Evolutionary conservation across 140 eudicot species (phyloP).

Genomic region (Bidens hawaiensis): DNA sequence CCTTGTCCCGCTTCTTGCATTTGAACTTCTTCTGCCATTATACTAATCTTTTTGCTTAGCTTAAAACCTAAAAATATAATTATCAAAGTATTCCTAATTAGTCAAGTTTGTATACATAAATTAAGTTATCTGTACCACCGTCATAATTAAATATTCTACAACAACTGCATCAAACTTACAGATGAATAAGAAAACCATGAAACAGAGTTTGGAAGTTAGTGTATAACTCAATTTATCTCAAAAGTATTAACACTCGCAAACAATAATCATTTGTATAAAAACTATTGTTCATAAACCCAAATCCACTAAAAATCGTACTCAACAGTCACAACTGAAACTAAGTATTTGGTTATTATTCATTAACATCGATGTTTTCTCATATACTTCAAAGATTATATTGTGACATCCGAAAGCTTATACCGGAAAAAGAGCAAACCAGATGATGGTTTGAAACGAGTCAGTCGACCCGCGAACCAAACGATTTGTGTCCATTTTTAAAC

Average conservation of each 20-base stretch:
- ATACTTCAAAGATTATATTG: too few relatives aligned
- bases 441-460: too few relatives aligned
- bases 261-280: not conserved
- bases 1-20: constrained; percentile 37
- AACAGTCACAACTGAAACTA: too few relatives aligned
- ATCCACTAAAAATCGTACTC: too few relatives aligned
- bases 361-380: too few relatives aligned
- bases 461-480: too few relatives aligned
- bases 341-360: too few relatives aligned
- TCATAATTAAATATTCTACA: not conserved
- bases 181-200: not conserved
- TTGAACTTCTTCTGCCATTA: constrained; percentile 41
- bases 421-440: too few relatives aligned
- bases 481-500: too few relatives aligned
- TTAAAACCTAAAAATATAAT: not conserved
- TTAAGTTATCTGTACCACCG: not conserved
- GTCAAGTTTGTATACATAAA: not conserved
- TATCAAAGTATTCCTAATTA: constrained; percentile 2
- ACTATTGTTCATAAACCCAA: too few relatives aligned
- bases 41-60: not conserved
- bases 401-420: too few relatives aligned
- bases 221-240: not conserved
- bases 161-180: not conserved
- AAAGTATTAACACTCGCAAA: not conserved
- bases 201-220: not conserved